Evolutionary conservation across 2,329 filamentous ascomycete genomes (phyloP).

Genomic region (Neofusicoccum laricinum): DNA sequence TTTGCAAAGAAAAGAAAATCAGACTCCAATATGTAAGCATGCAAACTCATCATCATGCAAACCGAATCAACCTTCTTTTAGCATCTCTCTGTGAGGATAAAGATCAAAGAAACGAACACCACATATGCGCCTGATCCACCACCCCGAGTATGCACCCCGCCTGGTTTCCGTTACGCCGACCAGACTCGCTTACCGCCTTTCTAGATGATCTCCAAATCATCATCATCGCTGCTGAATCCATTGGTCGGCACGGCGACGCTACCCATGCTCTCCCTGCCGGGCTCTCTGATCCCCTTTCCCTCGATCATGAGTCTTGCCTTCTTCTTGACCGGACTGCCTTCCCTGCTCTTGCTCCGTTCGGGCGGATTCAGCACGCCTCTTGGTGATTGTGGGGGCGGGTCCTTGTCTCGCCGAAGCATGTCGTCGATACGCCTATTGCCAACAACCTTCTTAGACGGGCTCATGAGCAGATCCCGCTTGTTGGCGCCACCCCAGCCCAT

Average conservation of each 20-base stretch:
- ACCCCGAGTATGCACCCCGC: no score
- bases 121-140: background rate
- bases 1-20: background rate
- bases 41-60: background rate
- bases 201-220: slow-evolving; percentile 49
- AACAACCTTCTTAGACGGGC: background rate
- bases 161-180: no score
- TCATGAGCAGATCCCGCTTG: slow-evolving; percentile 16
- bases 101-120: background rate
- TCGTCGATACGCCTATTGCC: slow-evolving; percentile 7
- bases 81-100: no score
- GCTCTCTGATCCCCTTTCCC: slow-evolving; percentile 49
- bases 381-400: background rate
- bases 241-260: slow-evolving; percentile 25
- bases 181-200: no score
- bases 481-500: slow-evolving; percentile 49
- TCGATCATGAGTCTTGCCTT: slow-evolving; percentile 47
- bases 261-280: slow-evolving; percentile 46
- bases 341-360: slow-evolving; percentile 22
- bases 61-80: background rate
- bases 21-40: background rate
- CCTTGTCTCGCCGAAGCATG: background rate
- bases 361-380: background rate
- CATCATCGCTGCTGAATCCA: slow-evolving; percentile 37
- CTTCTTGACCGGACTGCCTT: slow-evolving; percentile 44